phyloP scores from a whole-genome alignment of 116 monocot species.

The Cymodocea nodosa region DNA sequence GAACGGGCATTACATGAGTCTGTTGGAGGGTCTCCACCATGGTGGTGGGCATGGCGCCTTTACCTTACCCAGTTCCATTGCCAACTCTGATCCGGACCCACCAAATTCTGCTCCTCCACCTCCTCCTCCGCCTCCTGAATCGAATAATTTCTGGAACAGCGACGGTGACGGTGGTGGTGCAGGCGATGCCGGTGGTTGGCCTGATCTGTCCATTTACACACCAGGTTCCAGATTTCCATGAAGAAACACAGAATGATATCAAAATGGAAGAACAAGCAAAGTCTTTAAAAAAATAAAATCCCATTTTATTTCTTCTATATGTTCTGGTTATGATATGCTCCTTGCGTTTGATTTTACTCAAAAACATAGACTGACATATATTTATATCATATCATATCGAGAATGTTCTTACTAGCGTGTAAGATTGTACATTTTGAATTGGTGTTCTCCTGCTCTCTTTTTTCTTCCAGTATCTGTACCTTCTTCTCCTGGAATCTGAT shows the following conservation, averaged over 20 bases:
- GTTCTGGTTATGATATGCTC: too few relatives aligned
- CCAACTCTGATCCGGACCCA: background rate
- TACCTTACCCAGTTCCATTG: background rate
- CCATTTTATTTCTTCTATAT: too few relatives aligned
- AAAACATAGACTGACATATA: too few relatives aligned
- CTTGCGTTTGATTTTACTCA: too few relatives aligned
- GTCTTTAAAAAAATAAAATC: too few relatives aligned
- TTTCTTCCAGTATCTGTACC: too few relatives aligned
- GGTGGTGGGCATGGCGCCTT: background rate
- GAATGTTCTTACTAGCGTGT: too few relatives aligned
- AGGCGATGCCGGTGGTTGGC: constrained; percentile 11
- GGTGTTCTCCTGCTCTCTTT: too few relatives aligned
- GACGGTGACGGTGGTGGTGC: constrained; percentile 1
- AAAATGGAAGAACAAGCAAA: too few relatives aligned
- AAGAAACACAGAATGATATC: background rate
- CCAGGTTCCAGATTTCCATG: constrained; percentile 28
- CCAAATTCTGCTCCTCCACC: background rate
- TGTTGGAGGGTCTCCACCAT: constrained; percentile 15
- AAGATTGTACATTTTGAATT: too few relatives aligned
- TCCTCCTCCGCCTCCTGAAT: constrained; percentile 5
- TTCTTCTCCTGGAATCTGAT: too few relatives aligned
- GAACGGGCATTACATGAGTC: constrained; percentile 14
- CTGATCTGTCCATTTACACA: constrained; percentile 28
- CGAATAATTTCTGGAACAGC: constrained; percentile 9
- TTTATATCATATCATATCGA: too few relatives aligned